phyloP scores from a whole-genome alignment of 805 yeast genomes.

The Lachancea quebecensis region DNA sequence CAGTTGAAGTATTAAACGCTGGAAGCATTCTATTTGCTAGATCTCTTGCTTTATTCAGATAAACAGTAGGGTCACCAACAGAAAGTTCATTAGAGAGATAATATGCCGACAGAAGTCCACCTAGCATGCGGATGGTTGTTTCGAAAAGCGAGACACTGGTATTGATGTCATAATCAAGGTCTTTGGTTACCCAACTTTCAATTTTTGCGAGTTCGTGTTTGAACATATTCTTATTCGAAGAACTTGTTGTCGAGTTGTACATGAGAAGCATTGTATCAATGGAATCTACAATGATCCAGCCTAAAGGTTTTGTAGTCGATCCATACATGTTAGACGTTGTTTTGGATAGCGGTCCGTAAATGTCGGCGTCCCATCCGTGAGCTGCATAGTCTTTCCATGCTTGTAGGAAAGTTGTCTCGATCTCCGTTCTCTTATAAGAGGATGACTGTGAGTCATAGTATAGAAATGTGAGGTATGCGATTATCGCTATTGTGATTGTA shows the following conservation, averaged over 20 bases:
- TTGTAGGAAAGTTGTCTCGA: slow-evolving; percentile 59
- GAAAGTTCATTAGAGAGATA: slow-evolving; percentile 52
- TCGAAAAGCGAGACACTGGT: slow-evolving; percentile 78
- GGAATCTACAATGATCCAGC: slow-evolving; percentile 90
- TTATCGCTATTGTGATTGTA: slow-evolving; percentile 7
- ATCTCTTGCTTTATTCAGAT: slow-evolving; percentile 69
- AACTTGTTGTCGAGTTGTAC: slow-evolving; percentile 39
- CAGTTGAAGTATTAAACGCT: slow-evolving; percentile 54
- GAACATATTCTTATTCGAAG: slow-evolving; percentile 21
- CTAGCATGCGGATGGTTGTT: slow-evolving; percentile 91
- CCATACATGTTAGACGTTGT: slow-evolving; percentile 69
- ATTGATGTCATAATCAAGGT: slow-evolving; percentile 63
- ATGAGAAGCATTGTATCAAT: slow-evolving; percentile 76
- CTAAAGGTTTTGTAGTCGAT: slow-evolving; percentile 51
- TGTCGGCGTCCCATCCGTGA: slow-evolving; percentile 81
- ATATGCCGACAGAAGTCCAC: slow-evolving; percentile 82
- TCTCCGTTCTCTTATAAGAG: slow-evolving; percentile 34
- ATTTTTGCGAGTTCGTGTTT: slow-evolving; percentile 57
- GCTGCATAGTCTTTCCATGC: slow-evolving; percentile 72
- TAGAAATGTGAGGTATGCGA: slow-evolving; percentile 9
- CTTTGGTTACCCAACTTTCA: slow-evolving; percentile 65
- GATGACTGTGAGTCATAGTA: background rate
- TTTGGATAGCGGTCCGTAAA: slow-evolving; percentile 61
- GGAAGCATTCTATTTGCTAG: slow-evolving; percentile 68
- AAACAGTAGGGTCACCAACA: slow-evolving; percentile 40